Base-by-base conservation (phyloP, 768 basidiomycete species). In the Termitomyces sp. region DNA sequence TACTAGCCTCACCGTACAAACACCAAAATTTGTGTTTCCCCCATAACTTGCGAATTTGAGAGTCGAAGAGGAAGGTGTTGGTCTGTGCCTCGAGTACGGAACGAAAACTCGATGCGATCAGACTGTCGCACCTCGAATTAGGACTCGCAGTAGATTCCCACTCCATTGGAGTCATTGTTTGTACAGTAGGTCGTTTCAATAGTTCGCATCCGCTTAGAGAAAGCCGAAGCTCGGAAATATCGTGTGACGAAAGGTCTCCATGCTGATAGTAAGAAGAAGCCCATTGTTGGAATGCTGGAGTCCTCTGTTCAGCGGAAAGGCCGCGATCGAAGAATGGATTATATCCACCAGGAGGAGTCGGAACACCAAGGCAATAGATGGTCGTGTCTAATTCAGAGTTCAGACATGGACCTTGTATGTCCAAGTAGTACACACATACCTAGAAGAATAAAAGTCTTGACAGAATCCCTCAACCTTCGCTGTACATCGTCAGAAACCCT, bases 381-480 rank as follows among this genome's bases (percentile, higher is more conserved):
- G 15, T 20, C 2, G 59, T 40, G 8, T 63, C 62, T 63, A 36
- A 9, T 37, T 2, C 10, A n/a, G 20, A 53, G 47, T 7, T 37
- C 34, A 29, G 25, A 31, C 10, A 40, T 43, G 14, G 8, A 10
- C 0, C 29, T 47, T 29, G n/a, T 25, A 5, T 14, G 29, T 20
- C 17, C 6, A 17, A 25, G n/a, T 12, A 43, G 17, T 11, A n/a
- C 29, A 25, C 15, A 70, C 29, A 25, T 25, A 70, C 69, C 68
- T 32, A 65, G 59, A 2, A 72, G 14, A 32, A 72, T 58, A 25
- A 62, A 60, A 14, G 49, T 65, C 14, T 62, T 67, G 20, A 71
- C 69, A 25, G 52, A 67, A 42, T 59, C 48, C 46, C 59, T 55
- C 9, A 75, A 60, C 5, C 66, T 58, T 20, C 50, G 56, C 25